phyloP scores from a whole-genome alignment of 768 basidiomycete genomes.

The Xerocomus spinulosus region DNA sequence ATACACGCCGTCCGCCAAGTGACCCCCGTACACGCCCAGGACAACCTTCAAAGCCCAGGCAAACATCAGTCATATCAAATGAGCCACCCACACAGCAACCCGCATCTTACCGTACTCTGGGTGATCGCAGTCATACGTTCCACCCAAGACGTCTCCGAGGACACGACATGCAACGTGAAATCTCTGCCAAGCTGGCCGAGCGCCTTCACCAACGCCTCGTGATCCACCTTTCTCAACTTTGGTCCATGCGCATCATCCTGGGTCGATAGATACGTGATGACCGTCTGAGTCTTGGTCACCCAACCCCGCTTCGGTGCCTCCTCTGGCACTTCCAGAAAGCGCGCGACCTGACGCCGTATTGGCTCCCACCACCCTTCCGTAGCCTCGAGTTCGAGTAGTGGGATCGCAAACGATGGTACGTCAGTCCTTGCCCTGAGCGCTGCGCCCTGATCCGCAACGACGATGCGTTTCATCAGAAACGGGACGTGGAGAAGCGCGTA shows the following conservation, averaged over 20 bases:
- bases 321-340: conserved; percentile 38
- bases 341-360: conserved; percentile 39
- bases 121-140: conserved; percentile 62
- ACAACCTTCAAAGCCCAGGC: conserved; percentile 41
- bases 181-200: conserved; percentile 49
- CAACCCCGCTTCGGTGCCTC: conserved; percentile 12
- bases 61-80: conserved; percentile 6
- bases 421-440: conserved; percentile 37
- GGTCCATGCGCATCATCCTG: conserved; percentile 50
- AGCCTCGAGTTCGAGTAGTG: conserved; percentile 38
- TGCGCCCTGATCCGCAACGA: conserved; percentile 73
- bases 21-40: conserved; percentile 54
- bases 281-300: conserved; percentile 33
- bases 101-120: conserved; percentile 57
- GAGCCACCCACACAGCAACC: neutral
- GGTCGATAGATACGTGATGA: conserved; percentile 64
- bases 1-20: conserved; percentile 66
- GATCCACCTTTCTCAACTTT: conserved; percentile 51
- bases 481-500: conserved; percentile 63
- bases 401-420: conserved; percentile 34
- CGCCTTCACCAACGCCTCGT: conserved; percentile 56
- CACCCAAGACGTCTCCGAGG: conserved; percentile 50
- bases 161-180: conserved; percentile 54
- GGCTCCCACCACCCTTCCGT: conserved; percentile 71
- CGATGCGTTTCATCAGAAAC: conserved; percentile 68